Evolutionary conservation across 805 yeast species (phyloP).

Genomic region (Candida argentea): DNA sequence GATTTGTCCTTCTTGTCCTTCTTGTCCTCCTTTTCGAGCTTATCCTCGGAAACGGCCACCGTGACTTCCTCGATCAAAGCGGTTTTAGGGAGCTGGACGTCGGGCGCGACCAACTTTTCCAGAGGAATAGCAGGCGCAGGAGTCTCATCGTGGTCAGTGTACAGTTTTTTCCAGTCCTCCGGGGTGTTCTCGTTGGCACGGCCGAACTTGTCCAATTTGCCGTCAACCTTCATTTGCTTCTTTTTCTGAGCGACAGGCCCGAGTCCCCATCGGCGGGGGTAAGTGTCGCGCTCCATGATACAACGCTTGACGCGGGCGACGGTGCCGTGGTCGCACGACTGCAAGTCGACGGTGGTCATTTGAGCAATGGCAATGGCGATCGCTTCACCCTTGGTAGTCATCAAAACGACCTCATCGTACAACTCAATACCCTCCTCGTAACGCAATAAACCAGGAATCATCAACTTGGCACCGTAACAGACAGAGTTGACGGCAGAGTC

Average conservation of each 20-base stretch:
- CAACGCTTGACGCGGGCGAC: conserved; percentile 98
- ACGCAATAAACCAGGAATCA: conserved; percentile 97
- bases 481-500: conserved; percentile 96
- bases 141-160: conserved; percentile 58
- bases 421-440: conserved; percentile 96
- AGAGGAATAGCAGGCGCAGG: conserved; percentile 52
- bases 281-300: conserved; percentile 98
- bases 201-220: conserved; percentile 94
- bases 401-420: conserved; percentile 94
- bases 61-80: conserved; percentile 37
- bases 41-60: conserved; percentile 11
- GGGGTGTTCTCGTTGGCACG: conserved; percentile 92
- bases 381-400: conserved; percentile 99
- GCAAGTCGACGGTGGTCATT: conserved; percentile 96
- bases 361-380: conserved; percentile 97
- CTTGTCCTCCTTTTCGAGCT: conserved; percentile 21
- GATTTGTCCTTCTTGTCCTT: conserved; percentile 40
- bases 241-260: conserved; percentile 98
- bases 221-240: conserved; percentile 95
- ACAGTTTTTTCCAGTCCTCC: conserved; percentile 78
- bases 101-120: conserved; percentile 39
- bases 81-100: conserved; percentile 37
- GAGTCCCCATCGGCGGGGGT: conserved; percentile 99
- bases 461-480: conserved; percentile 97
- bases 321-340: conserved; percentile 95